Conservation (phyloP, 805 yeast genomes). For the Cyberlindnera euphorbiae region DNA sequence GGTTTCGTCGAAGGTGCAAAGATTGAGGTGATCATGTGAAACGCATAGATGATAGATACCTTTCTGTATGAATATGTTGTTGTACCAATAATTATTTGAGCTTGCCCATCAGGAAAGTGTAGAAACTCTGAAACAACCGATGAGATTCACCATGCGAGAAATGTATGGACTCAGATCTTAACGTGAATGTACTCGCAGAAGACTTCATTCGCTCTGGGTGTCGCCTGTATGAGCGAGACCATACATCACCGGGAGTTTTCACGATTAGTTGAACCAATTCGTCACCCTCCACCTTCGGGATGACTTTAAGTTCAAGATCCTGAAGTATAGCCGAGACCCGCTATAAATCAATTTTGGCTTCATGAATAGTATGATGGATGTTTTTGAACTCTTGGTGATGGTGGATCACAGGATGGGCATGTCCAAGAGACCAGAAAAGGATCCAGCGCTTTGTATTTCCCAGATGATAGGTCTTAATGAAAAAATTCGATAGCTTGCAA, state of each 20-base stretch:
- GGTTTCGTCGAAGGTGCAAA: constrained; percentile 13
- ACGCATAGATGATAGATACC: too few relatives aligned
- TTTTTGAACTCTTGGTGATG: constrained; percentile 6
- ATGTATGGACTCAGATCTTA: constrained; percentile 11
- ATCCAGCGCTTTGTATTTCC: constrained; percentile 25
- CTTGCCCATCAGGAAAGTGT: constrained; percentile 11
- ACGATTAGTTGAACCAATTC: constrained; percentile 1
- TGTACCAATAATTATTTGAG: neutral
- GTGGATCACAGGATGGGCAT: constrained; percentile 12
- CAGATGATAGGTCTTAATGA: constrained; percentile 17
- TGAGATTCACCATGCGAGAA: constrained; percentile 17
- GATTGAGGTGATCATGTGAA: neutral
- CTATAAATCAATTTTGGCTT: constrained; percentile 12
- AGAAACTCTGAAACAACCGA: constrained; percentile 21
- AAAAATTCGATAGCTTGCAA: constrained; percentile 11
- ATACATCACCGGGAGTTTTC: constrained; percentile 17
- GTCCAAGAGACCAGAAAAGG: constrained; percentile 22
- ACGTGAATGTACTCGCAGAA: constrained; percentile 10
- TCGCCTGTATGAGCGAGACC: constrained; percentile 26
- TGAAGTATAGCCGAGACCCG: constrained; percentile 1
- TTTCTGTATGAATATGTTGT: too few relatives aligned
- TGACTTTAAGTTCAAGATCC: neutral
- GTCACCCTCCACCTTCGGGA: neutral
- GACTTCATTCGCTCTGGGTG: constrained; percentile 4
- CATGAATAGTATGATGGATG: constrained; percentile 11